Base-by-base conservation (phyloP, 2,329 filamentous ascomycete genomes). In the Fusarium napiforme region DNA sequence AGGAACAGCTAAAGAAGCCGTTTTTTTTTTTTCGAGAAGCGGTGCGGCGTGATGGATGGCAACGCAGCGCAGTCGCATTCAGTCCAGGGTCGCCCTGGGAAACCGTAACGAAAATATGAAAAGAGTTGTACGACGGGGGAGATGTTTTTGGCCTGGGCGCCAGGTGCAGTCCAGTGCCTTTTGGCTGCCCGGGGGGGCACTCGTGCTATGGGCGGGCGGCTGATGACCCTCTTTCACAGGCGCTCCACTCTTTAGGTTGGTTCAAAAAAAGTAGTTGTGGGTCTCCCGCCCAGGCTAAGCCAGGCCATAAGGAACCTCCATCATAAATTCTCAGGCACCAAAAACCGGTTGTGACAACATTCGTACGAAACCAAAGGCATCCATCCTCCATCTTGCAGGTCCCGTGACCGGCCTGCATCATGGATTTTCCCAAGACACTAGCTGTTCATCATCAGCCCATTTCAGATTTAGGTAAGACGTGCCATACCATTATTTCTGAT, bases 61-160 rank as follows among this genome's bases (percentile, higher is more conserved):
- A 78, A 74, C 73, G 76, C 72, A 78, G 76, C 73, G 76, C 72
- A 71, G 68, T 78, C 76, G 76, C 76, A 78, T 77, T 68, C 52
- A 68, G 69, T 72, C 76, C 69, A 43, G 67, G 75, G 76, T 78
- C 76, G 76, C 76, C 76, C 76, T 77, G 59, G 76, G 76, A 76
- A 75, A 78, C 76, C 60, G 73, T 72, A 69, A 78, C 71, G 69
- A 78, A 78, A 77, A 78, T 72, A 74, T 67, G 73, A 69, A 70
- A 72, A 63, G 71, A 71, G 75, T 73, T 71, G 69, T 56, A 73
- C 70, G 63, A 73, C 36, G 50, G 50, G 50, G 23, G 59, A 72
- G 60, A 67, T 74, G 77, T 77, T 78, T 78, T 78, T 77, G 73
- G 75, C 76, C 74, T 42, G 50, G 26, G 50, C 42, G 42, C 56